A percentile compares a stretch with the other conserved stretches of the same genome.
Evolutionary conservation across 495 filamentous ascomycete species (phyloP).

Genomic region (Evansstolkia leycettana): DNA sequence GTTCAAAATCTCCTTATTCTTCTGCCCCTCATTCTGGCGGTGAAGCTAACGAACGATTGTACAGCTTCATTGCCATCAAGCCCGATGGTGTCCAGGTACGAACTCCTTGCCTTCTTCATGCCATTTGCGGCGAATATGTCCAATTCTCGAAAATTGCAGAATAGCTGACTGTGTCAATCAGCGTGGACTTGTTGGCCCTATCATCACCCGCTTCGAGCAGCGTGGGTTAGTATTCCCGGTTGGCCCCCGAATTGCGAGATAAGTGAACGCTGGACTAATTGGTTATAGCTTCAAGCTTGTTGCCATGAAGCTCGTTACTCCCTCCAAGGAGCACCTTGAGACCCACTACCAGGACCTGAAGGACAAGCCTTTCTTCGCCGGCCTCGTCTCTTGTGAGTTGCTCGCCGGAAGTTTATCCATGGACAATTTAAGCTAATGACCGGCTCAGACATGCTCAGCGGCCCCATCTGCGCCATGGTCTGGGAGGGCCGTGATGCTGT

Average conservation of each 20-base stretch:
- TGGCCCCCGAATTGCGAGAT: conserved; percentile 1
- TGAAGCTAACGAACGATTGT: conserved; percentile 33
- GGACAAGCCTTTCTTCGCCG: conserved; percentile 91
- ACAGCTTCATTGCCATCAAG: conserved; percentile 98
- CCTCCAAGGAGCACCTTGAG: conserved; percentile 88
- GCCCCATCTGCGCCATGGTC: conserved; percentile 96
- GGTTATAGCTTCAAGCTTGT: conserved; percentile 77
- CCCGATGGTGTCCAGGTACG: conserved; percentile 97
- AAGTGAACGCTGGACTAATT: conserved; percentile 7
- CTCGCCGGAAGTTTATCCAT: neutral
- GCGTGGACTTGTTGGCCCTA: conserved; percentile 93
- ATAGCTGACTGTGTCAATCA: conserved; percentile 24
- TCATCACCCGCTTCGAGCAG: conserved; percentile 93
- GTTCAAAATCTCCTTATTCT: conserved; percentile 1
- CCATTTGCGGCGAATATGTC: too few species aligned
- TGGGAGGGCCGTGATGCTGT: conserved; percentile 96
- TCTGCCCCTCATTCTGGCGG: conserved; percentile 15
- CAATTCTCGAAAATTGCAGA: too few species aligned
- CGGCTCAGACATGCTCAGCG: conserved; percentile 79
- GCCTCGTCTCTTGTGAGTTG: conserved; percentile 72
- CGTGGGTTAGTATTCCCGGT: conserved; percentile 51
- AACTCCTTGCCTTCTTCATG: neutral
- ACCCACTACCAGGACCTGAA: conserved; percentile 90
- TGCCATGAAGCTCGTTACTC: conserved; percentile 86
- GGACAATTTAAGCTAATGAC: neutral